phyloP scores from a whole-genome alignment of 768 basidiomycete species.

The Tubosaeta brunneosetosa region DNA sequence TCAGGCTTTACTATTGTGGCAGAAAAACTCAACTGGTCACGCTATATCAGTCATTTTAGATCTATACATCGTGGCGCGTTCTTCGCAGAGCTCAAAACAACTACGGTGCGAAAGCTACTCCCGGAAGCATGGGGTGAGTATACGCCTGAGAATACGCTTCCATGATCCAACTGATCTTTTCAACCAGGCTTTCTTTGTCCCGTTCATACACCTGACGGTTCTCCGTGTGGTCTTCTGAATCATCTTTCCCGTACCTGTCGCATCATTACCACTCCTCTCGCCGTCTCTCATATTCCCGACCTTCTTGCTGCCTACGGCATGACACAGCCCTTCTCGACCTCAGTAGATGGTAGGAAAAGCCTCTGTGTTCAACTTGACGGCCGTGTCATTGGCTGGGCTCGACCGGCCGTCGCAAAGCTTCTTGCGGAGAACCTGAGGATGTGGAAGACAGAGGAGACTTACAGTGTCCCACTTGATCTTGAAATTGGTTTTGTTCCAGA shows the following conservation, averaged over 20 bases:
- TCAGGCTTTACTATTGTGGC: constrained; percentile 99
- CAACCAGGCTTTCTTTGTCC: constrained; percentile 88
- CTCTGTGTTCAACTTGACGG: constrained; percentile 95
- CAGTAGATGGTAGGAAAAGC: constrained; percentile 76
- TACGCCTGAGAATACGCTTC: background rate
- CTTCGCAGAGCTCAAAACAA: constrained; percentile 98
- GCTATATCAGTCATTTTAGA: constrained; percentile 96
- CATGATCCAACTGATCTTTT: constrained; percentile 6
- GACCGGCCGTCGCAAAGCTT: constrained; percentile 62
- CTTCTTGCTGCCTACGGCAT: constrained; percentile 88
- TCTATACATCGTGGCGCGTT: constrained; percentile 99
- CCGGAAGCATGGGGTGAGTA: constrained; percentile 94
- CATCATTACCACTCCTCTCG: constrained; percentile 73
- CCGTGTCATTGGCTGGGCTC: constrained; percentile 90
- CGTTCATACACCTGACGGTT: constrained; percentile 97
- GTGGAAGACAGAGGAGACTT: constrained; percentile 88
- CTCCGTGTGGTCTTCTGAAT: constrained; percentile 96
- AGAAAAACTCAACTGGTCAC: constrained; percentile 97
- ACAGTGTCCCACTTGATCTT: constrained; percentile 84
- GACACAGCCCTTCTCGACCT: constrained; percentile 81
- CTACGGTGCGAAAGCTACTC: constrained; percentile 90
- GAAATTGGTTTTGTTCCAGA: constrained; percentile 91
- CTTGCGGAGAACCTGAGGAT: constrained; percentile 83
- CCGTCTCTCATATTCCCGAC: constrained; percentile 72
- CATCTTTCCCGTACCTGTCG: constrained; percentile 93